phyloP scores from a whole-genome alignment of 2,329 filamentous ascomycete genomes.

The Penicillium sp. region DNA sequence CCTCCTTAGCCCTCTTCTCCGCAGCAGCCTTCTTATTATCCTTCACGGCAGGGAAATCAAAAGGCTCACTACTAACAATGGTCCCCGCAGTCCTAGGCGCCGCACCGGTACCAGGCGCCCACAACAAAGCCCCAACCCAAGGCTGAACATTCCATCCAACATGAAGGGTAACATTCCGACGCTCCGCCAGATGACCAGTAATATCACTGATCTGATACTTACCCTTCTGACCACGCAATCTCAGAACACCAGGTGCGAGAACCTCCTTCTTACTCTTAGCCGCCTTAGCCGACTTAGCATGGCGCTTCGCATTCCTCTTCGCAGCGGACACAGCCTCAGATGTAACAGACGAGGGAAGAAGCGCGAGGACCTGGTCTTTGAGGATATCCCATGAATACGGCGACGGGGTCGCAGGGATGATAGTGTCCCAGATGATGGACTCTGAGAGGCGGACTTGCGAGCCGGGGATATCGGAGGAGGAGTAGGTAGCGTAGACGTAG shows the following conservation, averaged over 20 bases:
- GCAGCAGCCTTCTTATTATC: slow-evolving; percentile 34
- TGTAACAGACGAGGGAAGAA: slow-evolving; percentile 27
- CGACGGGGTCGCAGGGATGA: slow-evolving; percentile 68
- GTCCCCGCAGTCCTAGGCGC: slow-evolving; percentile 51
- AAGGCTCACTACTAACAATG: slow-evolving; percentile 51
- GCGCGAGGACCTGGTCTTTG: slow-evolving; percentile 27
- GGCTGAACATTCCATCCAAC: slow-evolving; percentile 97
- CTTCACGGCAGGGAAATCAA: slow-evolving; percentile 58
- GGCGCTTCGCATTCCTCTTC: slow-evolving; percentile 26
- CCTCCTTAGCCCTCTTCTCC: slow-evolving; percentile 18
- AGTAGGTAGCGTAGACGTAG: slow-evolving; percentile 80
- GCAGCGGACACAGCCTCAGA: slow-evolving; percentile 5
- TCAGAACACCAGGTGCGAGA: slow-evolving; percentile 60
- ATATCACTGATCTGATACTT: slow-evolving; percentile 98
- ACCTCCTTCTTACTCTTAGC: slow-evolving; percentile 10
- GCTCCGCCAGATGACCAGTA: slow-evolving; percentile 70
- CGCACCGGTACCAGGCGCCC: slow-evolving; percentile 61
- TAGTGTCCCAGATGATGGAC: slow-evolving; percentile 92
- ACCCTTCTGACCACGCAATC: slow-evolving; percentile 78
- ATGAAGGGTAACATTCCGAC: slow-evolving; percentile 70
- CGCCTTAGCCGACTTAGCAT: slow-evolving; percentile 22
- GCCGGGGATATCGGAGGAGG: slow-evolving; percentile 35
- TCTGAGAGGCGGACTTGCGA: slow-evolving; percentile 43
- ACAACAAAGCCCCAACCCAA: slow-evolving; percentile 86
- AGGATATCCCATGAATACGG: slow-evolving; percentile 42